Evolutionary conservation across 2,329 filamentous ascomycete genomes (phyloP).

Genomic region (Botryotinia globosa): DNA sequence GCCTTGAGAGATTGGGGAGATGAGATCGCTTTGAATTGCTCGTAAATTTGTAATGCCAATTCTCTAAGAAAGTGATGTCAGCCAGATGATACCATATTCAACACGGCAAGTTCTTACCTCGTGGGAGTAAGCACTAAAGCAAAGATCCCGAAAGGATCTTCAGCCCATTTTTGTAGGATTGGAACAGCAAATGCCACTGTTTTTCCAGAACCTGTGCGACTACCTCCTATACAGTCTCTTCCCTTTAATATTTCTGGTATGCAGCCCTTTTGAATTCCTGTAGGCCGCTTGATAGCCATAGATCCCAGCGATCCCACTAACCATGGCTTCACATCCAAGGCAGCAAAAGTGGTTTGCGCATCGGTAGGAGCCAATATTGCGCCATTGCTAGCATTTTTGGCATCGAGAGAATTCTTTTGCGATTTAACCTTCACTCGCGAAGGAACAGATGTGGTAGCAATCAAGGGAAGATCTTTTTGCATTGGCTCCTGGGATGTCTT

Average conservation of each 20-base stretch:
- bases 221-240: conserved; percentile 91
- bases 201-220: conserved; percentile 93
- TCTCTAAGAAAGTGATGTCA: conserved; percentile 54
- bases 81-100: conserved; percentile 12
- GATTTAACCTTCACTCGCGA: conserved; percentile 34
- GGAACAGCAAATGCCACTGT: conserved; percentile 94
- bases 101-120: conserved; percentile 46
- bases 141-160: conserved; percentile 89
- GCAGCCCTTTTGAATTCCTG: conserved; percentile 86
- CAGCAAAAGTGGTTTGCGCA: conserved; percentile 64
- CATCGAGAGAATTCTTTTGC: conserved; percentile 2
- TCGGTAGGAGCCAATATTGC: conserved; percentile 52
- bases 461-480: conserved; percentile 25
- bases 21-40: conserved; percentile 92
- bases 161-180: conserved; percentile 88
- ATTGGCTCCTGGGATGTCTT: conserved; percentile 29
- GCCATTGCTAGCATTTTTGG: conserved; percentile 21
- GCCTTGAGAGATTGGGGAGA: conserved; percentile 84
- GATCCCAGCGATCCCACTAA: conserved; percentile 73
- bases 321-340: conserved; percentile 77
- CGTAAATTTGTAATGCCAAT: conserved; percentile 91
- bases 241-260: conserved; percentile 92
- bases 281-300: conserved; percentile 83
- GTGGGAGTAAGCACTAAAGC: conserved; percentile 87
- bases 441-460: conserved; percentile 31